Conservation (phyloP, 805 yeast species). For the Diddensiella caesifluorescens region DNA sequence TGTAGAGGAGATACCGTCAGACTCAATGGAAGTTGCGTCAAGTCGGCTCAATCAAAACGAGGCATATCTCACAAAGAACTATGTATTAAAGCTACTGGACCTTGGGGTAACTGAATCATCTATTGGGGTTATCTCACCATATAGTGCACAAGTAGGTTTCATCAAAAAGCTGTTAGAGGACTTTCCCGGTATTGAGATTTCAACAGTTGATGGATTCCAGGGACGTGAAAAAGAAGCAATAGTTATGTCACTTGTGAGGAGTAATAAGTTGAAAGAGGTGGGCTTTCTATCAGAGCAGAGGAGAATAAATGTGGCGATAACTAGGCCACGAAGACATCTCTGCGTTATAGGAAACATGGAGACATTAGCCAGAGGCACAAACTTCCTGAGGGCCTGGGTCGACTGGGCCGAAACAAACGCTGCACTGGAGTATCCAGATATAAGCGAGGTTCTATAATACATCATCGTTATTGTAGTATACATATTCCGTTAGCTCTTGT, state of each 20-base stretch:
- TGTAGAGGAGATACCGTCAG: constrained; percentile 46
- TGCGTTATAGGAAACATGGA: constrained; percentile 86
- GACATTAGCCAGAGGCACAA: constrained; percentile 41
- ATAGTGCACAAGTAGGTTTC: constrained; percentile 74
- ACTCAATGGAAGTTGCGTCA: constrained; percentile 25
- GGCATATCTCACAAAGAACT: constrained; percentile 52
- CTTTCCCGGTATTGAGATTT: constrained; percentile 56
- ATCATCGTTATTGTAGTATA: neutral
- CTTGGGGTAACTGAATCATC: constrained; percentile 49
- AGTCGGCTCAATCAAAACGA: constrained; percentile 77
- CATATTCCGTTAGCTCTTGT: constrained; percentile 2
- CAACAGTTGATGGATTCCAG: constrained; percentile 95
- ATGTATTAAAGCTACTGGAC: constrained; percentile 46
- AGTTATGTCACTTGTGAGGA: constrained; percentile 72
- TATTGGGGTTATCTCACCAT: constrained; percentile 88
- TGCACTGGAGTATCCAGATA: constrained; percentile 65
- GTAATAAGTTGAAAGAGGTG: constrained; percentile 62
- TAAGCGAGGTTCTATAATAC: constrained; percentile 25
- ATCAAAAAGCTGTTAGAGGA: constrained; percentile 42
- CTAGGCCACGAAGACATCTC: constrained; percentile 80
- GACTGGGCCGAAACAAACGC: constrained; percentile 60
- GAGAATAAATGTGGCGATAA: constrained; percentile 88
- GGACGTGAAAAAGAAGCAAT: constrained; percentile 92
- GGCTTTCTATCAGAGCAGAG: constrained; percentile 79
- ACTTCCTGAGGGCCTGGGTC: constrained; percentile 61